These are phyloP conservation scores for Botrytis elliptica DNA, from an alignment of 2,329 filamentous ascomycete genomes.

Conservation along the genomic window DNA sequence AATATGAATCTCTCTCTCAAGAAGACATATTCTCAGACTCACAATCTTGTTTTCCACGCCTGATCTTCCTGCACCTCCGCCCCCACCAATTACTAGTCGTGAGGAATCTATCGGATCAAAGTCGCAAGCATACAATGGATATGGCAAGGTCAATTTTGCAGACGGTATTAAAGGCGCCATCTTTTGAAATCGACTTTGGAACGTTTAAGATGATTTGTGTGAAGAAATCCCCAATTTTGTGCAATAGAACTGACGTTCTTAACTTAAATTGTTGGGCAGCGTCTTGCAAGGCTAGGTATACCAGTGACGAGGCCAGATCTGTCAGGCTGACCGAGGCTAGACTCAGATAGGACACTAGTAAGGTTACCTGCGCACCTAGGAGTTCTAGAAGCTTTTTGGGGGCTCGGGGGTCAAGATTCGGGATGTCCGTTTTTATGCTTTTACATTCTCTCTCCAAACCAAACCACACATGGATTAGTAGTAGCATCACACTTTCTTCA, in stretches of 20 bases:
- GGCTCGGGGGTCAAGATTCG: not conserved
- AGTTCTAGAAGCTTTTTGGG: slow-evolving; percentile 9
- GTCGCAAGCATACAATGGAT: slow-evolving; percentile 83
- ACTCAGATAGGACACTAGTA: not conserved
- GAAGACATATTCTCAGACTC: slow-evolving; percentile 40
- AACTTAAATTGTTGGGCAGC: slow-evolving; percentile 6
- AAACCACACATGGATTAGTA: not conserved
- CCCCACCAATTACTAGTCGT: slow-evolving; percentile 79
- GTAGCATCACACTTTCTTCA: not conserved
- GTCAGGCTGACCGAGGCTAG: slow-evolving; percentile 11
- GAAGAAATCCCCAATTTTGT: not conserved
- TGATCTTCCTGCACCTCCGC: slow-evolving; percentile 77
- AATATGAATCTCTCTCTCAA: not conserved
- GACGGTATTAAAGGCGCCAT: slow-evolving; percentile 38
- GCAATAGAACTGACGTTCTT: not conserved
- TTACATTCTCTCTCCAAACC: not conserved
- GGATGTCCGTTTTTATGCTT: not conserved
- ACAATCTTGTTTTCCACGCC: slow-evolving; percentile 88
- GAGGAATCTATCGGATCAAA: slow-evolving; percentile 80
- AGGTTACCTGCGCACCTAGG: not conserved
- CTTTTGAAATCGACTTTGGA: not conserved
- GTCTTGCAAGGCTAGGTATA: slow-evolving; percentile 10
- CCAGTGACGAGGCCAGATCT: slow-evolving; percentile 16
- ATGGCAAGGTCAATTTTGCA: slow-evolving; percentile 57
- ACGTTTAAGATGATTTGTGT: not conserved